A percentile compares a stretch with the other conserved stretches of the same genome.
phyloP scores from a whole-genome alignment of 73 alveolate species.

The Tetrahymena elliotti region DNA sequence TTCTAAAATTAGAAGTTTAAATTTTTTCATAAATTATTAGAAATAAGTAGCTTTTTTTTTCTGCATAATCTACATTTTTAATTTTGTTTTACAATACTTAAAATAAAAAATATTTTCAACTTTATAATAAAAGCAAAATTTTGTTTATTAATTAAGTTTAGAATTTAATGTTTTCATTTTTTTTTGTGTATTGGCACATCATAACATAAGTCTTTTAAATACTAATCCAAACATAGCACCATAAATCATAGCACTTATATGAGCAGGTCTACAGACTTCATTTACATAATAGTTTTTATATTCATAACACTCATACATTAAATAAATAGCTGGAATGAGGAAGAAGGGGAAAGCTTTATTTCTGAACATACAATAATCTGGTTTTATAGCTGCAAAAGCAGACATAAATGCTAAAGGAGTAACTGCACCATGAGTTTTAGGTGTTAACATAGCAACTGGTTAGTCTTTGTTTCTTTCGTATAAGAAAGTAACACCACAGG shows the following conservation, averaged over 20 bases:
- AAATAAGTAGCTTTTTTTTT: no score
- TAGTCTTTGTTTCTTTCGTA: conserved; percentile 16
- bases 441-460: conserved; percentile 17
- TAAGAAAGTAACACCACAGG: conserved; percentile 16
- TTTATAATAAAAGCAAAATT: no score
- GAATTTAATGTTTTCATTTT: neutral
- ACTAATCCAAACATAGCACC: conserved; percentile 30
- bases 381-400: conserved; percentile 7
- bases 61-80: no score
- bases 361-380: conserved; percentile 4
- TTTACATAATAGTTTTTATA: conserved; percentile 28
- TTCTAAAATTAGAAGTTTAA: no score
- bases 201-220: conserved; percentile 1
- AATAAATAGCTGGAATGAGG: conserved; percentile 9
- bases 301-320: conserved; percentile 29
- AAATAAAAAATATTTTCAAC: no score
- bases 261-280: conserved; percentile 43
- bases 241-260: conserved; percentile 10
- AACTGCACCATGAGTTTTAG: conserved; percentile 25
- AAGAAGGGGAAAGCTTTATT: conserved; percentile 22
- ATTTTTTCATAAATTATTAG: no score
- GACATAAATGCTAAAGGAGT: conserved; percentile 34
- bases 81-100: no score
- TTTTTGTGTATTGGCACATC: neutral
- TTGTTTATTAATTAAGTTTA: no score